These are phyloP conservation scores for Coccinonectria pachysandricola DNA, from an alignment of 2,329 filamentous ascomycete species.

Conservation along the genomic window DNA sequence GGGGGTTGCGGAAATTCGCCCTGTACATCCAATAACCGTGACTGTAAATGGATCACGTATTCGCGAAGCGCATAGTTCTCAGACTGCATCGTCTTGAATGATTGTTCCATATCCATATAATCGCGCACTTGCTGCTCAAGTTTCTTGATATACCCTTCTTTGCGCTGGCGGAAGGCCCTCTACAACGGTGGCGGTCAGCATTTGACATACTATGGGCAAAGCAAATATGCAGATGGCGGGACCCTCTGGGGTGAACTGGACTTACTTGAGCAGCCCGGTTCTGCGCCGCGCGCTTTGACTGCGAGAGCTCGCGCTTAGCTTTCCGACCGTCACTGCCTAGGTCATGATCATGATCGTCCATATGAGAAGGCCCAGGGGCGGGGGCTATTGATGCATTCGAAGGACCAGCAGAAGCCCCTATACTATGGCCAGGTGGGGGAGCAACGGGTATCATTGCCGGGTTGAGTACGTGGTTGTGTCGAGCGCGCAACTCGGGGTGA, in stretches of 20 bases:
- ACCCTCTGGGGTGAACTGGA: too few relatives aligned
- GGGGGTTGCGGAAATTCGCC: constrained; percentile 80
- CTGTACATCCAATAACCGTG: constrained; percentile 70
- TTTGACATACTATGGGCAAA: too few relatives aligned
- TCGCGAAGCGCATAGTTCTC: constrained; percentile 89
- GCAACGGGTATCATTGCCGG: constrained; percentile 30
- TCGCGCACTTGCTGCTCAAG: constrained; percentile 89
- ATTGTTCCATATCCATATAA: constrained; percentile 62
- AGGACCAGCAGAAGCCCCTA: constrained; percentile 18
- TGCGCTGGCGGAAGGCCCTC: constrained; percentile 94
- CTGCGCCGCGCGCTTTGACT: constrained; percentile 91
- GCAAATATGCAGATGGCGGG: too few relatives aligned
- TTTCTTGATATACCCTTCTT: constrained; percentile 97
- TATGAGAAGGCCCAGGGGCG: constrained; percentile 21
- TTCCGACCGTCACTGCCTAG: constrained; percentile 59
- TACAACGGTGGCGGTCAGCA: constrained; percentile 30
- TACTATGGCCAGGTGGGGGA: constrained; percentile 23
- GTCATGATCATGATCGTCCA: too few relatives aligned
- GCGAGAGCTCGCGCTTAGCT: constrained; percentile 83
- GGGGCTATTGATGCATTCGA: constrained; percentile 21
- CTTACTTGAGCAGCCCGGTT: constrained; percentile 93
- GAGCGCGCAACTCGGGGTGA: constrained; percentile 36
- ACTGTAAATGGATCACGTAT: constrained; percentile 86
- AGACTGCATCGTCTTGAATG: constrained; percentile 68
- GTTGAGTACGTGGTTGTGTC: constrained; percentile 18